Evolutionary conservation across 345 rosid species (phyloP).

Genomic region (Arabis hirsuta): DNA sequence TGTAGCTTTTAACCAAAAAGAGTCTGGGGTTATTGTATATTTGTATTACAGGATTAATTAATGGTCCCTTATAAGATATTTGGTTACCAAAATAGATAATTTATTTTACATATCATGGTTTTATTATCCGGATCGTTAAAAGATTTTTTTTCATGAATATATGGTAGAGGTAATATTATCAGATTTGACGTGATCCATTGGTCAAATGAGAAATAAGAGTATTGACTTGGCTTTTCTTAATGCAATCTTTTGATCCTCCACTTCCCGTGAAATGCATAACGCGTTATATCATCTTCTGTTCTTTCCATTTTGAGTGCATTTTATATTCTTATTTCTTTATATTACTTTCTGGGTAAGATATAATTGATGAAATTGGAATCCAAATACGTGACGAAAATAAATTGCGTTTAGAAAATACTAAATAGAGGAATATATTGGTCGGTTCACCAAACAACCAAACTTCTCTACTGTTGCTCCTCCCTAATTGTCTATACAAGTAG

Average conservation of each 20-base stretch:
- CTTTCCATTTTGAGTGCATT: background rate
- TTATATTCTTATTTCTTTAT: background rate
- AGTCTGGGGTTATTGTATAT: too few species aligned
- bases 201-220: conserved; percentile 6
- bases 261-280: background rate
- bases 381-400: conserved; percentile 25
- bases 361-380: background rate
- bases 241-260: background rate
- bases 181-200: too few species aligned
- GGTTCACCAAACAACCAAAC: conserved; percentile 35
- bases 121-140: too few species aligned
- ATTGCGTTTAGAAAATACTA: background rate
- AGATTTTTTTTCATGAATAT: too few species aligned
- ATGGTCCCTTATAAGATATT: too few species aligned
- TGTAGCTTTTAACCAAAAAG: too few species aligned
- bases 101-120: too few species aligned
- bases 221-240: background rate
- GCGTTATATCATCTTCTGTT: conserved; percentile 18
- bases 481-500: background rate
- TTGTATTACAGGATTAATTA: too few species aligned
- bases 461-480: conserved; percentile 16
- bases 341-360: conserved; percentile 1
- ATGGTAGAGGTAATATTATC: too few species aligned
- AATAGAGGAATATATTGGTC: conserved; percentile 19
- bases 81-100: too few species aligned